Percentiles rank a stretch among this genome's conserved stretches.
phyloP scores from a whole-genome alignment of 108 stramenopile genomes.

The Conticribra weissflogii region DNA sequence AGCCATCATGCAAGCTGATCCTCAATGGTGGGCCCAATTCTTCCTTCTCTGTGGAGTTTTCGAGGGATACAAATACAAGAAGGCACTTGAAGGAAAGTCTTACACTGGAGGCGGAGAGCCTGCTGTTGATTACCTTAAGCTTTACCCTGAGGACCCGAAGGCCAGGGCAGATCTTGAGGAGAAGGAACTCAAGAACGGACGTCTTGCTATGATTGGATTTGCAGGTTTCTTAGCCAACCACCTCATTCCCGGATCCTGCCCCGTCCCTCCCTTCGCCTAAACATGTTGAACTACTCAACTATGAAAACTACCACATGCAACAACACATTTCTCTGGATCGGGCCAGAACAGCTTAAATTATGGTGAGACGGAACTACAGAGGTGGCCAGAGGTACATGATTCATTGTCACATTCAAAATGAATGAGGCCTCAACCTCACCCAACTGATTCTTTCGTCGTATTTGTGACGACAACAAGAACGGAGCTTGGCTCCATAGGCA shows the following conservation, averaged over 20 bases:
- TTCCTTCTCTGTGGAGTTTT: conserved; percentile 83
- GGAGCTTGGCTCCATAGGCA: too few relatives aligned
- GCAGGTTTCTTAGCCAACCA: conserved; percentile 84
- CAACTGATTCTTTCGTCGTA: too few relatives aligned
- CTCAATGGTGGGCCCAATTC: conserved; percentile 95
- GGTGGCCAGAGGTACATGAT: too few relatives aligned
- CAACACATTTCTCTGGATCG: background rate
- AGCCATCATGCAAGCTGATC: conserved; percentile 85
- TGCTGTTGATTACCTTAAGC: conserved; percentile 84
- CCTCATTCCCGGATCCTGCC: conserved; percentile 90
- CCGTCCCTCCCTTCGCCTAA: conserved; percentile 43
- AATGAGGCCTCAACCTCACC: too few relatives aligned
- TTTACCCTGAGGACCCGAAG: conserved; percentile 65
- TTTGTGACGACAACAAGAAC: too few relatives aligned
- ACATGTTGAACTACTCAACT: background rate
- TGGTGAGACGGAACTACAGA: too few relatives aligned
- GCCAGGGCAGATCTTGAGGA: conserved; percentile 74
- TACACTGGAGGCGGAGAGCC: conserved; percentile 81
- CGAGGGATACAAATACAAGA: conserved; percentile 87
- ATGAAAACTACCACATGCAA: too few relatives aligned
- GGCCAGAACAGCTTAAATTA: too few relatives aligned
- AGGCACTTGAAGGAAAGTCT: conserved; percentile 79
- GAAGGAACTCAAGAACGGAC: conserved; percentile 94
- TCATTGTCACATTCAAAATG: too few relatives aligned
- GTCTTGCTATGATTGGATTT: conserved; percentile 94